phyloP scores from a whole-genome alignment of 1,284 basidiomycete species.

The Rhodotorula sp. region DNA sequence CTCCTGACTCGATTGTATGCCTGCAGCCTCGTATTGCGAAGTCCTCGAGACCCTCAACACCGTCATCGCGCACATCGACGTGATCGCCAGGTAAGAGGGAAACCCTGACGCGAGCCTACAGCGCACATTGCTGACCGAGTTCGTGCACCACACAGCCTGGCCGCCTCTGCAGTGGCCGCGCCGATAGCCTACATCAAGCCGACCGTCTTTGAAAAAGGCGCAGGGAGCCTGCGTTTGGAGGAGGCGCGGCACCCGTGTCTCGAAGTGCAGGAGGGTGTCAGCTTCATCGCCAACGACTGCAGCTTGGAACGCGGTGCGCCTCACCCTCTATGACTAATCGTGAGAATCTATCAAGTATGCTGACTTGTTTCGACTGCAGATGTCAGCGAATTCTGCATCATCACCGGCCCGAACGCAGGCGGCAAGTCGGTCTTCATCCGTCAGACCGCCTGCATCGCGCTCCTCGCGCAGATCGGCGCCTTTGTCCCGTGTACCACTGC shows the following conservation, averaged over 20 bases:
- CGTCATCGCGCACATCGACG: conserved; percentile 85
- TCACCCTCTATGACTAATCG: neutral
- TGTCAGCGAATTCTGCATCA: conserved; percentile 53
- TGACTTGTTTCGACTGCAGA: conserved; percentile 34
- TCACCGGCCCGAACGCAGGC: conserved; percentile 90
- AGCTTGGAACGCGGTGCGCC: conserved; percentile 74
- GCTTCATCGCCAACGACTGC: conserved; percentile 93
- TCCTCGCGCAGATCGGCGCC: conserved; percentile 94
- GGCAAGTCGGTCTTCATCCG: conserved; percentile 86
- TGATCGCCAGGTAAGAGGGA: conserved; percentile 70
- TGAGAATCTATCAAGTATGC: too few species aligned
- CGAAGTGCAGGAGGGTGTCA: conserved; percentile 92
- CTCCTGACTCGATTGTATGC: too few species aligned
- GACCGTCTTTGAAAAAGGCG: conserved; percentile 68
- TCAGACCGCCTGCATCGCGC: conserved; percentile 82
- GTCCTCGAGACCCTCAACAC: conserved; percentile 87
- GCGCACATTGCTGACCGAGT: neutral
- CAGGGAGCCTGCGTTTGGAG: conserved; percentile 70
- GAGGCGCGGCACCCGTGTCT: conserved; percentile 94
- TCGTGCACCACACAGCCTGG: conserved; percentile 62
- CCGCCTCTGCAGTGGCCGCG: conserved; percentile 83
- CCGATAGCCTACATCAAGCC: conserved; percentile 87
- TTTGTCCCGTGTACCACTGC: conserved; percentile 91
- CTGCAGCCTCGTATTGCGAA: conserved; percentile 67
- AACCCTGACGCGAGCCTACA: neutral